Evolutionary conservation across 2,329 filamentous ascomycete genomes (phyloP).

Genomic region (Exophiala calicioides): DNA sequence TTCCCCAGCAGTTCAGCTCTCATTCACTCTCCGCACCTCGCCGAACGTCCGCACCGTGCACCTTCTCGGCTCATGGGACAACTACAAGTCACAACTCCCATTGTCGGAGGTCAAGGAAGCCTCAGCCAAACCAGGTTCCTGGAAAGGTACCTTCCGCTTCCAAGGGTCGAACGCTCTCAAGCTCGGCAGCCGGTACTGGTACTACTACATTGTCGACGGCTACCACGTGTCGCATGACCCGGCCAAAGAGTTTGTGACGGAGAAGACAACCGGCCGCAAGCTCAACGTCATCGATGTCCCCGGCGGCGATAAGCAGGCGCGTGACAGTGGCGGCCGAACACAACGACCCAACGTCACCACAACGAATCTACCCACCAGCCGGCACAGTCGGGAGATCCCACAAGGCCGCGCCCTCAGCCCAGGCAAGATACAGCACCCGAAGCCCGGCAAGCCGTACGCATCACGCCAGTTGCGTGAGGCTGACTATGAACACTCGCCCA

Average conservation of each 20-base stretch:
- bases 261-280: slow-evolving; percentile 95
- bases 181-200: slow-evolving; percentile 95
- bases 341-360: slow-evolving; percentile 41
- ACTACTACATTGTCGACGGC: slow-evolving; percentile 99
- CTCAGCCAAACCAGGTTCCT: slow-evolving; percentile 82
- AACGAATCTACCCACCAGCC: slow-evolving; percentile 50
- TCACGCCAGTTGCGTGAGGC: slow-evolving; percentile 82
- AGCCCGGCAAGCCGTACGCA: slow-evolving; percentile 83
- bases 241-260: slow-evolving; percentile 80
- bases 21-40: slow-evolving; percentile 94
- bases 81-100: slow-evolving; percentile 90
- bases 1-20: slow-evolving; percentile 76
- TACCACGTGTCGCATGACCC: slow-evolving; percentile 98
- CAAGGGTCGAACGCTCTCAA: slow-evolving; percentile 76
- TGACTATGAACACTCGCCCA: slow-evolving; percentile 68
- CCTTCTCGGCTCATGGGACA: slow-evolving; percentile 96
- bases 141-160: slow-evolving; percentile 97
- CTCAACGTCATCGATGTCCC: slow-evolving; percentile 97
- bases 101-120: slow-evolving; percentile 74
- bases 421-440: slow-evolving; percentile 87
- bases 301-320: slow-evolving; percentile 47
- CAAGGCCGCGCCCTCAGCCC: slow-evolving; percentile 87
- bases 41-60: slow-evolving; percentile 97
- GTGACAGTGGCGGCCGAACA: slow-evolving; percentile 42
- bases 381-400: slow-evolving; percentile 65